These are phyloP conservation scores for Stipa capillata DNA, from an alignment of 176 grass and related monocot species.

Conservation along the genomic window DNA sequence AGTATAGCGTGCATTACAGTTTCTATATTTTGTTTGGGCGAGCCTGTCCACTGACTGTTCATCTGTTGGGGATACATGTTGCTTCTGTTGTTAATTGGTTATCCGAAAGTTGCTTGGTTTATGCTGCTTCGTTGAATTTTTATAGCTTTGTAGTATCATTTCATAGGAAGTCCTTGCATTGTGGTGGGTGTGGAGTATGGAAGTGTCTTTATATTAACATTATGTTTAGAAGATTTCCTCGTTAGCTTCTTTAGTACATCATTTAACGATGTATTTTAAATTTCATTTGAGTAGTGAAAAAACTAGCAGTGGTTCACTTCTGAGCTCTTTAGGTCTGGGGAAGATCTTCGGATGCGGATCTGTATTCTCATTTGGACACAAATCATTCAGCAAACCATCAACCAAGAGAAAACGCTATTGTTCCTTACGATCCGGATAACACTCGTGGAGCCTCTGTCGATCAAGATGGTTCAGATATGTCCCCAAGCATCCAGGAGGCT, in stretches of 20 bases:
- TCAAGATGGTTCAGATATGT: constrained; percentile 80
- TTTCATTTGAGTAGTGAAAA: neutral
- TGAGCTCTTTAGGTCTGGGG: constrained; percentile 32
- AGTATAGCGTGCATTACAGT: neutral
- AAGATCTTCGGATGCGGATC: constrained; percentile 51
- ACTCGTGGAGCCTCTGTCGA: constrained; percentile 20
- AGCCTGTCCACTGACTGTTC: neutral
- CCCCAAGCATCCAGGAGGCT: constrained; percentile 82
- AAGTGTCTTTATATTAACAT: neutral
- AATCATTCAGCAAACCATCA: constrained; percentile 38
- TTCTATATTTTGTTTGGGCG: neutral
- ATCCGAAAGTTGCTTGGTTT: neutral
- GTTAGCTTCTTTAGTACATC: neutral
- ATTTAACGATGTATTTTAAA: neutral
- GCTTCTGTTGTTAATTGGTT: neutral
- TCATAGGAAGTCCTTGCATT: neutral
- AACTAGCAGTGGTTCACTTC: neutral
- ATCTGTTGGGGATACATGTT: neutral
- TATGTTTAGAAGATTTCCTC: neutral
- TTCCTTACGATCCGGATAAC: constrained; percentile 34
- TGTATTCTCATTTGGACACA: constrained; percentile 54
- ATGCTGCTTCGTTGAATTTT: neutral
- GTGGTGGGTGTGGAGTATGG: neutral
- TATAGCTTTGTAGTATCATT: neutral
- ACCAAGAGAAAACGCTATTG: constrained; percentile 26